Base-by-base conservation (phyloP, 1,139 yeast species). In the Nadsonia commutata region DNA sequence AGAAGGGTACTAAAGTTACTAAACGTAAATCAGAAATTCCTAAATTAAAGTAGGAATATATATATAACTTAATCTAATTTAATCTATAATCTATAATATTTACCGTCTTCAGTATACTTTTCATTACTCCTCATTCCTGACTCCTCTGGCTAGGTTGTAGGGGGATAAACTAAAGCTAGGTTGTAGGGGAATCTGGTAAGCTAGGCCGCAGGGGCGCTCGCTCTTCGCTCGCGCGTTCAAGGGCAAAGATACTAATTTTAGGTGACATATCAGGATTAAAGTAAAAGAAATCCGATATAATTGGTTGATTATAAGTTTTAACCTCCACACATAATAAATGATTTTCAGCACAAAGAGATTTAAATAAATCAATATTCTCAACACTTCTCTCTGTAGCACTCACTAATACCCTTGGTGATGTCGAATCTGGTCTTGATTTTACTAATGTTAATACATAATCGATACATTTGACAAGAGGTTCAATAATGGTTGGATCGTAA, bases 301-400 rank as follows among this genome's bases (percentile, higher is more conserved):
- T 45, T 2, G 56, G 52, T n/a, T 47, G 42, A 7, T 44, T 20
- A 43, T 53, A 56, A 3, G 38, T 39, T 31, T 46, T 37, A 3
- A 58, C 44, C 0, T 65, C 51, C 2, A 44, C 47, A 66, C 70
- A 66, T 1, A 43, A 36, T 31, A 67, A 45, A 0, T 52, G 54
- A 2, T 45, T 42, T 1, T 46, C 43, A 1, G 40, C 43, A 17
- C 81, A 59, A 37, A 60, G 58, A 1, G 51, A 38, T 47, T 78
- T 78, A 72, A 86, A 83, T 2, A 56, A 65, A 0, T 50, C 49
- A 1, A 76, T 62, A 0, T 95, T 85, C 2, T 63, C 68, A 36
- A 61, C 66, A 48, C 80, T 82, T 45, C 96, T 63, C 6, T 80
- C 67, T 0, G 95, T 81, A 2, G 94, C 90, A 0, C 93, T 51